Conservation (phyloP, 1,284 basidiomycete genomes). For the Trichosporon inkin region DNA sequence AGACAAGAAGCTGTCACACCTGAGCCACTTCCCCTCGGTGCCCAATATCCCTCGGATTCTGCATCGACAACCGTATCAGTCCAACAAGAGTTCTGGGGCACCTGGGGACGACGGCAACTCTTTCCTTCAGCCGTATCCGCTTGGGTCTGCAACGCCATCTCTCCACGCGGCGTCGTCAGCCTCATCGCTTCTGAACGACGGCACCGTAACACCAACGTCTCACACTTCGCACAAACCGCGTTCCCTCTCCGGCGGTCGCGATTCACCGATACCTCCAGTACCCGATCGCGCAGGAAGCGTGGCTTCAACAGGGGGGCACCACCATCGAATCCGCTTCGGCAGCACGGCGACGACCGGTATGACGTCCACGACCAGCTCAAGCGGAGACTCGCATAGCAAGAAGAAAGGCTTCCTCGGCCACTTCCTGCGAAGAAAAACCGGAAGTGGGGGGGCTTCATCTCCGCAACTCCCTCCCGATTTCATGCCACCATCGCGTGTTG, state of each 20-base stretch:
- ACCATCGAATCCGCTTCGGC: constrained; percentile 29
- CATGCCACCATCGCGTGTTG: neutral
- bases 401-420: constrained; percentile 37
- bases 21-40: constrained; percentile 34
- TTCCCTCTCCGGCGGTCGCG: neutral
- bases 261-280: neutral
- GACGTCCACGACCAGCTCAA: constrained; percentile 3
- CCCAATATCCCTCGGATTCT: constrained; percentile 27
- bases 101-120: neutral
- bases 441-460: neutral
- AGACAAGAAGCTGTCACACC: constrained; percentile 18
- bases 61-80: constrained; percentile 14
- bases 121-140: constrained; percentile 10
- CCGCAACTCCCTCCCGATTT: constrained; percentile 4
- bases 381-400: constrained; percentile 32
- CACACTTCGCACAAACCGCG: neutral
- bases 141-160: neutral
- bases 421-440: constrained; percentile 8
- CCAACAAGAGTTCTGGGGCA: constrained; percentile 17
- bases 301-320: neutral
- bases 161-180: neutral
- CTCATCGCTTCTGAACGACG: neutral
- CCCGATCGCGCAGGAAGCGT: constrained; percentile 5
- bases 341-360: constrained; percentile 21
- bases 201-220: constrained; percentile 1